These are phyloP conservation scores for Hypoxylon lenormandii DNA, from an alignment of 495 filamentous ascomycete genomes.

Conservation along the genomic window DNA sequence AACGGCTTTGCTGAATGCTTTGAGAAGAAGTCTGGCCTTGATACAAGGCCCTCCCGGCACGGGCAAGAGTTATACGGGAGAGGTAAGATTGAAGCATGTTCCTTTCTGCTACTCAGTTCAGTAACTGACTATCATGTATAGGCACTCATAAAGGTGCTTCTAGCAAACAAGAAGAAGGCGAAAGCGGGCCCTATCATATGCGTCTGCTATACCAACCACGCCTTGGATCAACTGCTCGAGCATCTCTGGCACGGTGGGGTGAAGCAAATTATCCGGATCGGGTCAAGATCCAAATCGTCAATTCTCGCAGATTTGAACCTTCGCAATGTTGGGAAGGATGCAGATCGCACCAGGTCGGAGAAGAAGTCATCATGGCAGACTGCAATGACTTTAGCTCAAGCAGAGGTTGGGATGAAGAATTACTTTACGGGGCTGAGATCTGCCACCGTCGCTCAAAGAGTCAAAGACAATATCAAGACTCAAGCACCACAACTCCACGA, in stretches of 20 bases:
- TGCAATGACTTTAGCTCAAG: background rate
- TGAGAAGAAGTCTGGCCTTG: conserved; percentile 68
- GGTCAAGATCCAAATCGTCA: conserved; percentile 71
- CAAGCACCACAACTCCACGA: conserved; percentile 16
- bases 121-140: conserved; percentile 27
- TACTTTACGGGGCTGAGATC: conserved; percentile 2
- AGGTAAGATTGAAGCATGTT: conserved; percentile 15
- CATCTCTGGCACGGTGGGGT: conserved; percentile 69
- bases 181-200: conserved; percentile 73
- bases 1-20: conserved; percentile 64
- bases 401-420: background rate
- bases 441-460: background rate
- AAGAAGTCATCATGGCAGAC: conserved; percentile 18
- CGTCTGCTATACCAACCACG: conserved; percentile 77
- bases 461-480: conserved; percentile 20
- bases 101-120: background rate
- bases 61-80: conserved; percentile 75
- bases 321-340: conserved; percentile 43
- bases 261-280: conserved; percentile 74
- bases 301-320: conserved; percentile 62
- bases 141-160: conserved; percentile 68
- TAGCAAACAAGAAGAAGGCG: conserved; percentile 64
- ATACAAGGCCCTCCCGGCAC: conserved; percentile 88
- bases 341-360: conserved; percentile 48
- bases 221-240: conserved; percentile 78